These are phyloP conservation scores for Paracoccidioides lutzii DNA, from an alignment of 2,329 filamentous ascomycete genomes.

Conservation along the genomic window DNA sequence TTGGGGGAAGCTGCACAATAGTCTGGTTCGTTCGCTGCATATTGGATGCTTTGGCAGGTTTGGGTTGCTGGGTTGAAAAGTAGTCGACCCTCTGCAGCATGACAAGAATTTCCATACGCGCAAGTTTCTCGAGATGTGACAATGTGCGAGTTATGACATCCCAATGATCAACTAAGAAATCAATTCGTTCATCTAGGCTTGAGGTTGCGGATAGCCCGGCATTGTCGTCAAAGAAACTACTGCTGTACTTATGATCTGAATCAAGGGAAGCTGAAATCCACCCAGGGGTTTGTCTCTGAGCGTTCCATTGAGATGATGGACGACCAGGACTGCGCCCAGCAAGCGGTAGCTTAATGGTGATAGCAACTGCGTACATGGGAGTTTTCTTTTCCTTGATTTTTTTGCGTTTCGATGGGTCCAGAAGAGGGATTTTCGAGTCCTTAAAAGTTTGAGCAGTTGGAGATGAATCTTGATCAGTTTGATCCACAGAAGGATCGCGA, in stretches of 20 bases:
- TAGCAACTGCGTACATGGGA: conserved; percentile 47
- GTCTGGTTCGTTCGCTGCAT: conserved; percentile 38
- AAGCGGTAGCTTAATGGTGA: conserved; percentile 42
- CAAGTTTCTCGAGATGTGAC: conserved; percentile 40
- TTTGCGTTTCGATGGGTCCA: conserved; percentile 28
- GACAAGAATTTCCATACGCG: conserved; percentile 39
- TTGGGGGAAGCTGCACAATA: conserved; percentile 37
- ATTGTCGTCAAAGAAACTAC: conserved; percentile 26
- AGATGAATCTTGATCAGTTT: conserved; percentile 20
- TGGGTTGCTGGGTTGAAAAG: conserved; percentile 27
- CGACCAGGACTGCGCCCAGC: conserved; percentile 22
- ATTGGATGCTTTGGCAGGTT: conserved; percentile 33
- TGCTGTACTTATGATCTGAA: conserved; percentile 28
- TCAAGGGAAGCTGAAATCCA: conserved; percentile 29
- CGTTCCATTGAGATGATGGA: conserved; percentile 25
- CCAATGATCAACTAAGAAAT: conserved; percentile 46
- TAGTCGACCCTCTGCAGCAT: conserved; percentile 38
- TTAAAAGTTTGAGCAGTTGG: conserved; percentile 23
- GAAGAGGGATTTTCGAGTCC: conserved; percentile 26
- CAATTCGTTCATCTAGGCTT: conserved; percentile 41
- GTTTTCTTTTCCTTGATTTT: conserved; percentile 41
- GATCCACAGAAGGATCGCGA: conserved; percentile 24
- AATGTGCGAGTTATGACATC: conserved; percentile 46
- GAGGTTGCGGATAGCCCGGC: conserved; percentile 35
- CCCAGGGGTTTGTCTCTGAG: conserved; percentile 20